Conservation (phyloP, 768 basidiomycete species). For the Termitomyces titanicus region DNA sequence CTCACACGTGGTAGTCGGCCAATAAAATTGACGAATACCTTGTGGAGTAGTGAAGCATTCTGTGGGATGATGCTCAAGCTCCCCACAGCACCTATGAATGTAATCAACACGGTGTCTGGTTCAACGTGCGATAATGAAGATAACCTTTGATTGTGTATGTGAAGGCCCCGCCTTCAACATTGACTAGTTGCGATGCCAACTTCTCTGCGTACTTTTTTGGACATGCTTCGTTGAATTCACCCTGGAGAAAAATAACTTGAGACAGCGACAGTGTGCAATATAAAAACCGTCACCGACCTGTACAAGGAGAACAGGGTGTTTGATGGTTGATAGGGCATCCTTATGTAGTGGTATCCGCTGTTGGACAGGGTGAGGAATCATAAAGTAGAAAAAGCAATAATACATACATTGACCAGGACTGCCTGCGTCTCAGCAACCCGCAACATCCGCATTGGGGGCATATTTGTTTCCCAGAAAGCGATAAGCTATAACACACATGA, state of each 20-base stretch:
- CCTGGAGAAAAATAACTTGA: constrained; percentile 32
- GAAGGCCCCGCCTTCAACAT: constrained; percentile 45
- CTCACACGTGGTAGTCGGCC: constrained; percentile 45
- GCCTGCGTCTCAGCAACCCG: constrained; percentile 51
- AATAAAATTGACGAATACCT: constrained; percentile 61
- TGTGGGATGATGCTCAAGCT: constrained; percentile 53
- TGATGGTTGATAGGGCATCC: constrained; percentile 48
- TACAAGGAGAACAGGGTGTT: constrained; percentile 63
- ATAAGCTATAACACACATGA: constrained; percentile 46
- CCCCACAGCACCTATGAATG: constrained; percentile 45
- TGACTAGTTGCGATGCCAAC: constrained; percentile 44
- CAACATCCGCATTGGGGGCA: constrained; percentile 52
- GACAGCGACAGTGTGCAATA: background rate
- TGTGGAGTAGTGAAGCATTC: constrained; percentile 59
- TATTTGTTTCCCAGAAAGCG: constrained; percentile 55
- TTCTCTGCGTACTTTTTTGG: constrained; percentile 56
- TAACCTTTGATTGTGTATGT: constrained; percentile 63
- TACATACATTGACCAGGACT: constrained; percentile 57
- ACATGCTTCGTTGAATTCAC: constrained; percentile 52
- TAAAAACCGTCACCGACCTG: constrained; percentile 43
- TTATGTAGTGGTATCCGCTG: constrained; percentile 54
- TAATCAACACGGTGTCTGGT: background rate
- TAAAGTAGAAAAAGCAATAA: background rate
- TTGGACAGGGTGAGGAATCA: constrained; percentile 1
- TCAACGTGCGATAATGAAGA: background rate